Evolutionary conservation across 73 alveolate species (phyloP).

Genomic region (Paramecium bursaria): DNA sequence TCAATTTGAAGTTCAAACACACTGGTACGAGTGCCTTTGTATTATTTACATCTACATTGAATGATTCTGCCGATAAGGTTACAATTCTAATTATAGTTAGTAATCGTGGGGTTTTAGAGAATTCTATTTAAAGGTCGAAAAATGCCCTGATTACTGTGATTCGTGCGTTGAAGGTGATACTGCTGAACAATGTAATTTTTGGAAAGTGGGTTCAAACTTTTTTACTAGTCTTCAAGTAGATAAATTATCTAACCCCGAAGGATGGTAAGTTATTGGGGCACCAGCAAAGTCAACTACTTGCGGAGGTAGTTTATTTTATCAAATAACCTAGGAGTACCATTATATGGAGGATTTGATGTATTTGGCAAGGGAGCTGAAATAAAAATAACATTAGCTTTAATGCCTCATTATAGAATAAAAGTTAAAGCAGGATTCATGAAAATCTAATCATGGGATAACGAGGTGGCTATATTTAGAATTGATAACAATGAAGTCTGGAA

Average conservation of each 20-base stretch:
- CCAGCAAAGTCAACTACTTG: background rate
- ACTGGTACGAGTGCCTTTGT: slow-evolving; percentile 29
- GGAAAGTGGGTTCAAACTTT: background rate
- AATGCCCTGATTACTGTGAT: slow-evolving; percentile 42
- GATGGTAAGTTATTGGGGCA: background rate
- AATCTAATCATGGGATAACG: slow-evolving; percentile 26
- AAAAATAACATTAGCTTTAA: background rate
- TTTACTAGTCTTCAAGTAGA: background rate
- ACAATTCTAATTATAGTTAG: background rate
- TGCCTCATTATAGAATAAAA: background rate
- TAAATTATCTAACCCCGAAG: background rate
- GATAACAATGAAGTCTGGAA: background rate
- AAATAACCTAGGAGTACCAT: background rate
- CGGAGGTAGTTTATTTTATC: background rate
- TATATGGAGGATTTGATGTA: background rate
- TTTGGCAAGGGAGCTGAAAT: background rate
- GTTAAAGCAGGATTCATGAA: background rate
- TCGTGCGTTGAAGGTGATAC: slow-evolving; percentile 29
- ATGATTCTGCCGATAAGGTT: slow-evolving; percentile 30
- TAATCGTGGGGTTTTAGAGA: slow-evolving; percentile 59
- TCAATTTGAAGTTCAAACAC: background rate
- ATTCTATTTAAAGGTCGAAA: background rate
- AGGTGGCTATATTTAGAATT: background rate
- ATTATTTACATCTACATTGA: slow-evolving; percentile 27
- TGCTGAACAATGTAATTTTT: background rate